A percentile compares a stretch with the other conserved stretches of the same genome.
These are phyloP conservation scores for Cladosporium halotolerans DNA, from an alignment of 2,329 filamentous ascomycete species.

Conservation along the genomic window DNA sequence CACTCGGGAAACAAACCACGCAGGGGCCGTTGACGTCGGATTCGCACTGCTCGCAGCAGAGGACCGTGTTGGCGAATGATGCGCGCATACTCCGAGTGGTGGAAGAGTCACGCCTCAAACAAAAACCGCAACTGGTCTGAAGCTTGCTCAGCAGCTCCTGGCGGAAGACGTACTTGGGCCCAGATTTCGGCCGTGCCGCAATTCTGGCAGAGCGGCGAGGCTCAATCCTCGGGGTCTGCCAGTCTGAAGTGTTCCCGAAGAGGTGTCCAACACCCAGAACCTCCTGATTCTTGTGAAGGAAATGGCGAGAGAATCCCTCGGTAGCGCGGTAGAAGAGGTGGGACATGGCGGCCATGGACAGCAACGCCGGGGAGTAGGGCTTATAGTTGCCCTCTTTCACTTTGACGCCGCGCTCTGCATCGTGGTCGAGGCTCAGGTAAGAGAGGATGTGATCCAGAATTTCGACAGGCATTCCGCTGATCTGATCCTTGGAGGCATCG, in stretches of 20 bases:
- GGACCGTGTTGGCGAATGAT: background rate
- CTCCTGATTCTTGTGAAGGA: slow-evolving; percentile 4
- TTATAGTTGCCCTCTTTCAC: background rate
- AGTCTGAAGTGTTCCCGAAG: too few species aligned
- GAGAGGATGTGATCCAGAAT: slow-evolving; percentile 14
- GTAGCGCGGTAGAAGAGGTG: slow-evolving; percentile 8
- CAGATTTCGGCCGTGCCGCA: slow-evolving; percentile 1
- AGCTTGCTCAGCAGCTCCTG: background rate
- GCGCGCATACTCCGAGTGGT: background rate
- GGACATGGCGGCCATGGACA: slow-evolving; percentile 16
- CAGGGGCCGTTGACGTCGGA: background rate
- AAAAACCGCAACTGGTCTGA: background rate
- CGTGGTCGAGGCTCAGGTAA: slow-evolving; percentile 14
- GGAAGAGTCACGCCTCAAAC: background rate
- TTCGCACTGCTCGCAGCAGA: slow-evolving; percentile 1
- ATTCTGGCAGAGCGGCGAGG: slow-evolving; percentile 12
- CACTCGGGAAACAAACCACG: background rate
- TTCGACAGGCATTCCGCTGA: slow-evolving; percentile 13
- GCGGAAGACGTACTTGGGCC: background rate
- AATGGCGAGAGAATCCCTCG: slow-evolving; percentile 11
- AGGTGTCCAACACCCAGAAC: background rate
- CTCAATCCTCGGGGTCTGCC: background rate
- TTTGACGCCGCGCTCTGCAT: slow-evolving; percentile 12
- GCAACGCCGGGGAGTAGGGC: background rate
- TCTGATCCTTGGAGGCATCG: slow-evolving; percentile 12